Base-by-base conservation (phyloP, 495 filamentous ascomycete genomes). In the Penicillium diatomitis region DNA sequence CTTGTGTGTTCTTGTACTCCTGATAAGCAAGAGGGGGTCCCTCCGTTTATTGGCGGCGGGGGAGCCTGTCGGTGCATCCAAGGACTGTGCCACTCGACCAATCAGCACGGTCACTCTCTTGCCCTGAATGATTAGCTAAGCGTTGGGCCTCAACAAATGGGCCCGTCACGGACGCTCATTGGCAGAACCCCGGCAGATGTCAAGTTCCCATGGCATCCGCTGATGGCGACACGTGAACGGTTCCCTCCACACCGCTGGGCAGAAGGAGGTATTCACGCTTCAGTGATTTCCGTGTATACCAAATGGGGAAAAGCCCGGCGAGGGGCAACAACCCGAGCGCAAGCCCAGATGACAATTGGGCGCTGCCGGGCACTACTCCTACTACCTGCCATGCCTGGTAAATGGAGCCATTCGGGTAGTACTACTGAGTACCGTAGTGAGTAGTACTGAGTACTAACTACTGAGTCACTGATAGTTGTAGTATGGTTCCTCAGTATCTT, bases 111-210 rank as follows among this genome's bases (percentile, higher is more conserved):
- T 35, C 36, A 31, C 3, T 35, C 41, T 29, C 27, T 20, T 38
- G 8, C 20, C 7, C 9, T 43, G 7, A 37, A 32, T 35, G 45
- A 37, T 49, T 44, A 46, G 29, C 34, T 53, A 41, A 49, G 38
- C 51, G 51, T 53, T 53, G 51, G 46, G 51, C 46, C 49, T 53
- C 51, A 53, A 53, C 51, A 53, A 53, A 49, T 45, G 50, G 37
- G 38, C 50, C 6, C 10, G 40, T 32, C 35, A 45, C 27, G 29
- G 45, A 39, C 8, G 31, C 27, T 36, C 35, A 48, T 53, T 48
- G 50, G 50, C 28, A 3, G 40, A 8, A 10, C 12, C 2, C 11
- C 20, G 43, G 6, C 11, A n/a, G 32, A 20, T 20, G 20, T 20
- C 20, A 20, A 20, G 32, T 45, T 45, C 27, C 44, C 44, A 31